Evolutionary conservation across 108 stramenopile species (phyloP).

Genomic region (Conticribra guillardii): DNA sequence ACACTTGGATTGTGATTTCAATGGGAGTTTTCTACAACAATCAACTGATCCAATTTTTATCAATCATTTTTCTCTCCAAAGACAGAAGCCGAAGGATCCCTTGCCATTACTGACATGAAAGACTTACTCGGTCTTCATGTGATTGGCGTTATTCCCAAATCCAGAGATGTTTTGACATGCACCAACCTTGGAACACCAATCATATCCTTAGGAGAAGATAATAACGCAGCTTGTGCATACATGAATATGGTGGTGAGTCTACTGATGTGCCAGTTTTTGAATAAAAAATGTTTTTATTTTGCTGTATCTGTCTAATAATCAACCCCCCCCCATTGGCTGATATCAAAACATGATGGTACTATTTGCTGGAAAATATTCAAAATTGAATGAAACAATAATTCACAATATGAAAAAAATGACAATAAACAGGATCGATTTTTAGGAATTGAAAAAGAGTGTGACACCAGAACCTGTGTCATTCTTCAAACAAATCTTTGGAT

Average conservation of each 20-base stretch:
- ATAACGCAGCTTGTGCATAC: constrained; percentile 53
- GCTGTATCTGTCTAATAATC: neutral
- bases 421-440: constrained; percentile 46
- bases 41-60: too few species aligned
- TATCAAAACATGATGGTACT: neutral
- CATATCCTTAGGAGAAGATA: constrained; percentile 42
- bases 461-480: constrained; percentile 64
- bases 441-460: constrained; percentile 49
- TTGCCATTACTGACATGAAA: constrained; percentile 59
- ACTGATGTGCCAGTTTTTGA: neutral
- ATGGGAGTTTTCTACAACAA: neutral
- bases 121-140: constrained; percentile 68
- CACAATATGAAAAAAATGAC: neutral
- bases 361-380: too few species aligned
- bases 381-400: too few species aligned
- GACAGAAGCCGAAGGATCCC: constrained; percentile 51
- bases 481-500: constrained; percentile 55
- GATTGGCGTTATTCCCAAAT: constrained; percentile 69
- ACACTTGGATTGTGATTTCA: too few species aligned
- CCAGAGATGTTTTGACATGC: constrained; percentile 64
- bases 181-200: constrained; percentile 73
- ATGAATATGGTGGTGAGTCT: constrained; percentile 53
- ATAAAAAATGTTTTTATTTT: neutral
- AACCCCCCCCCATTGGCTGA: neutral
- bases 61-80: too few species aligned